phyloP scores from a whole-genome alignment of 1,284 basidiomycete genomes.

The Sanghuangporus sanghuang region DNA sequence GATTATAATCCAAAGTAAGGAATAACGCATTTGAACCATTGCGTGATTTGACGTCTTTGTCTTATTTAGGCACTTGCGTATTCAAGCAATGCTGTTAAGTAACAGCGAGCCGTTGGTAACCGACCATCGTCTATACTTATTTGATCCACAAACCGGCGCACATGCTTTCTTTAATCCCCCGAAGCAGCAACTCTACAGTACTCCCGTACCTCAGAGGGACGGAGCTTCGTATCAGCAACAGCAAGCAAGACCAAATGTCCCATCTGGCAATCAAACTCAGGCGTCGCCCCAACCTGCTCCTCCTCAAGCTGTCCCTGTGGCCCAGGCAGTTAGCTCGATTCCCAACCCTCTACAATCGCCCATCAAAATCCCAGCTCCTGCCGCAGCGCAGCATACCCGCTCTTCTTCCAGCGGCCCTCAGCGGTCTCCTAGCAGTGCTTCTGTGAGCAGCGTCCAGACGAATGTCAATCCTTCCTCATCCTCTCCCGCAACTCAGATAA shows the following conservation, averaged over 20 bases:
- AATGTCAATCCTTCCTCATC: slow-evolving; percentile 18
- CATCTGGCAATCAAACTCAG: slow-evolving; percentile 9
- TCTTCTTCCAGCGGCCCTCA: slow-evolving; percentile 52
- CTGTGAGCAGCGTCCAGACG: slow-evolving; percentile 25
- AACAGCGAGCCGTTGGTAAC: slow-evolving; percentile 43
- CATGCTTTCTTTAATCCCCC: slow-evolving; percentile 33
- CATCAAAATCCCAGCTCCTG: slow-evolving; percentile 41
- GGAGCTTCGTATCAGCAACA: neutral
- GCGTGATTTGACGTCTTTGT: neutral
- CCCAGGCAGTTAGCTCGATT: slow-evolving; percentile 44
- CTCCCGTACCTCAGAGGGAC: neutral
- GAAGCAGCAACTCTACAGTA: slow-evolving; percentile 16
- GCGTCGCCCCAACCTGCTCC: slow-evolving; percentile 6
- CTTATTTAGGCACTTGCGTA: slow-evolving; percentile 45
- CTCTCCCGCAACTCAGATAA: slow-evolving; percentile 21
- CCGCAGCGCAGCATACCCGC: slow-evolving; percentile 46
- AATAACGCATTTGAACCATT: slow-evolving; percentile 3
- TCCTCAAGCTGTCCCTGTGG: slow-evolving; percentile 39
- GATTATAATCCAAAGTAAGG: slow-evolving; percentile 61
- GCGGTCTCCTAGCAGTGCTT: slow-evolving; percentile 34
- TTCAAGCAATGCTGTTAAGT: slow-evolving; percentile 49
- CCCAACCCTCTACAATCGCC: slow-evolving; percentile 9
- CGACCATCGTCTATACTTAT: slow-evolving; percentile 38
- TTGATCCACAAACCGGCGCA: slow-evolving; percentile 31
- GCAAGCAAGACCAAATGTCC: slow-evolving; percentile 6